Evolutionary conservation across 371 early-diverging fungal species (phyloP).

Genomic region (Neoconidiobolus thromboides): DNA sequence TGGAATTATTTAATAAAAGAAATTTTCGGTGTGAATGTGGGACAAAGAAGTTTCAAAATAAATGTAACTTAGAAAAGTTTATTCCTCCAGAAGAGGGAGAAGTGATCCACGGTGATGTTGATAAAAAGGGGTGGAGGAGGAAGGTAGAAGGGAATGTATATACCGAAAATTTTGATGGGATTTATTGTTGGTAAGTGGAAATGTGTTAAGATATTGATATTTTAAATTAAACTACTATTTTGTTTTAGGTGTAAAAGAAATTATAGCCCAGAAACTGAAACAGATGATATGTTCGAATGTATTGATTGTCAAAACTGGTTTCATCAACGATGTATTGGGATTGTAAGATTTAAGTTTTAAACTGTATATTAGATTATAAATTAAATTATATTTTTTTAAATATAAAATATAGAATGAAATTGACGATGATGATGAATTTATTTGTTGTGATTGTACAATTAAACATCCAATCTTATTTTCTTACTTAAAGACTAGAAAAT

Average conservation of each 20-base stretch:
- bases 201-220: neutral
- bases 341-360: slow-evolving; percentile 14
- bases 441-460: slow-evolving; percentile 52
- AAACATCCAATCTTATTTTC: slow-evolving; percentile 30
- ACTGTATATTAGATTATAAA: neutral
- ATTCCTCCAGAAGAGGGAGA: neutral
- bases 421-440: slow-evolving; percentile 50
- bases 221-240: neutral
- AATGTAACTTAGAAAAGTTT: slow-evolving; percentile 19
- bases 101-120: neutral
- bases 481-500: slow-evolving; percentile 20
- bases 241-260: slow-evolving; percentile 30
- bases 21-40: slow-evolving; percentile 80
- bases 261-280: slow-evolving; percentile 56
- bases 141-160: slow-evolving; percentile 32
- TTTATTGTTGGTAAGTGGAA: slow-evolving; percentile 46
- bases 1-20: slow-evolving; percentile 67
- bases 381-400: neutral
- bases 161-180: slow-evolving; percentile 56
- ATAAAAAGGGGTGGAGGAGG: neutral
- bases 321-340: slow-evolving; percentile 62
- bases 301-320: slow-evolving; percentile 72
- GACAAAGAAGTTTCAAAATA: slow-evolving; percentile 19
- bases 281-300: slow-evolving; percentile 67
- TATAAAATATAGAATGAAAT: slow-evolving; percentile 28